Percentiles rank a stretch among this genome's conserved stretches.
Conservation (phyloP, 257 asterid genomes). For the Capsicum pubescens region DNA sequence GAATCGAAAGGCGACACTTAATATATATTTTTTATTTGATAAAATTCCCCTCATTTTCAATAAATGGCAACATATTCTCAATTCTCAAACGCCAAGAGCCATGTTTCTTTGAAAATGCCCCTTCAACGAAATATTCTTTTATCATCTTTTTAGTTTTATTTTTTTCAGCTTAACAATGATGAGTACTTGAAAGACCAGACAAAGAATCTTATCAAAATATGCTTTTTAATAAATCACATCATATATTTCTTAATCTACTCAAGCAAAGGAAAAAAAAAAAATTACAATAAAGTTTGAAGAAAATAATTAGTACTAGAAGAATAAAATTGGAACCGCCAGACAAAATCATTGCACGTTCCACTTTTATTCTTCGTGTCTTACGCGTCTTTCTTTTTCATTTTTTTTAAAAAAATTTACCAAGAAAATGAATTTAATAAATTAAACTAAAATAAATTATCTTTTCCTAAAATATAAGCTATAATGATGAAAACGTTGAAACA, state of each 20-base stretch:
- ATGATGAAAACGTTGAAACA: background rate
- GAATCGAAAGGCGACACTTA: accelerated
- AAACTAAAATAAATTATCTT: background rate
- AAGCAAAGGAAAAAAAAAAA: background rate
- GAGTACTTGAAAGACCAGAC: conserved; percentile 21
- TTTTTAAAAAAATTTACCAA: background rate
- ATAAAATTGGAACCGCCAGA: conserved; percentile 20
- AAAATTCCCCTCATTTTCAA: background rate
- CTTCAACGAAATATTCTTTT: conserved; percentile 14
- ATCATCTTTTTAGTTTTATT: background rate
- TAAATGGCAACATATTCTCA: background rate
- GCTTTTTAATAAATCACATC: conserved; percentile 30
- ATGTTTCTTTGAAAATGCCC: conserved; percentile 16
- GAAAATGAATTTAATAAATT: background rate
- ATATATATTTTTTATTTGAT: background rate
- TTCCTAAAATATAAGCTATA: background rate
- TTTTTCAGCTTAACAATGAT: conserved; percentile 23
- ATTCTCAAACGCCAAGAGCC: conserved; percentile 27
- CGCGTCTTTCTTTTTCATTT: conserved; percentile 5
- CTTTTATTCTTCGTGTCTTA: conserved; percentile 4
- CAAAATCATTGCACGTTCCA: conserved; percentile 28
- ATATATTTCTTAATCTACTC: conserved; percentile 26
- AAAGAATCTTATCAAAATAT: conserved; percentile 29
- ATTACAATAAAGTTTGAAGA: background rate
- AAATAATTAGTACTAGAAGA: background rate